phyloP scores from a whole-genome alignment of 1,284 basidiomycete genomes.

The Cryptococcus sp. region DNA sequence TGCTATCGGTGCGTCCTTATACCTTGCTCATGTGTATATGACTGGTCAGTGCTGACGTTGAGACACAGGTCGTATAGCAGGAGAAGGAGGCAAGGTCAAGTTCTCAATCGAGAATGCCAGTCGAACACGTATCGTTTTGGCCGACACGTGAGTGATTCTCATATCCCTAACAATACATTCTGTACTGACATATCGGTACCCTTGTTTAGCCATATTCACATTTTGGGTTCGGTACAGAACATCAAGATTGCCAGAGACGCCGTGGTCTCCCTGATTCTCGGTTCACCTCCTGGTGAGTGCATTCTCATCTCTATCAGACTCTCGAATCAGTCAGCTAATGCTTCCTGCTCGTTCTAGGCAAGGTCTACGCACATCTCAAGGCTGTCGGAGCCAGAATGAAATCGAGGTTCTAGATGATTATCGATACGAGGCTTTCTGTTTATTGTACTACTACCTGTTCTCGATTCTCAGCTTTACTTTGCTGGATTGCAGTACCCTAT shows the following conservation, averaged over 20 bases:
- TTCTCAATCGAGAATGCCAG: constrained; percentile 98
- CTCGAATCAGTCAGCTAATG: background rate
- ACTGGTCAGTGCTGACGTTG: background rate
- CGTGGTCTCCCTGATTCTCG: constrained; percentile 90
- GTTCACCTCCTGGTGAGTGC: constrained; percentile 77
- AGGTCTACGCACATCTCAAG: constrained; percentile 88
- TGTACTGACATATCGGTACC: background rate
- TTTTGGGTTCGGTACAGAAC: constrained; percentile 65
- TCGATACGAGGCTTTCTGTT: background rate
- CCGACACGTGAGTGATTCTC: constrained; percentile 74
- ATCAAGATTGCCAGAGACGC: constrained; percentile 97
- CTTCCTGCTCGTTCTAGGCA: constrained; percentile 52
- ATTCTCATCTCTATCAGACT: background rate
- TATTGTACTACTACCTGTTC: constrained; percentile 14
- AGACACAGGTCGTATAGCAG: constrained; percentile 83
- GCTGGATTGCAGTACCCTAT: background rate
- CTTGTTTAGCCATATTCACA: constrained; percentile 57
- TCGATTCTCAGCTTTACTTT: constrained; percentile 2
- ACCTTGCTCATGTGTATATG: too few relatives aligned
- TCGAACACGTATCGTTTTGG: constrained; percentile 91
- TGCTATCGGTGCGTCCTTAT: constrained; percentile 72
- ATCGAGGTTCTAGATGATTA: constrained; percentile 62
- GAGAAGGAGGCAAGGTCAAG: constrained; percentile 96
- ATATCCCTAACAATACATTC: background rate
- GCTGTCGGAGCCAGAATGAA: constrained; percentile 91